Percentiles rank a stretch among this genome's conserved stretches.
Conservation (phyloP, 495 filamentous ascomycete genomes). For the Penicillium odoratum region DNA sequence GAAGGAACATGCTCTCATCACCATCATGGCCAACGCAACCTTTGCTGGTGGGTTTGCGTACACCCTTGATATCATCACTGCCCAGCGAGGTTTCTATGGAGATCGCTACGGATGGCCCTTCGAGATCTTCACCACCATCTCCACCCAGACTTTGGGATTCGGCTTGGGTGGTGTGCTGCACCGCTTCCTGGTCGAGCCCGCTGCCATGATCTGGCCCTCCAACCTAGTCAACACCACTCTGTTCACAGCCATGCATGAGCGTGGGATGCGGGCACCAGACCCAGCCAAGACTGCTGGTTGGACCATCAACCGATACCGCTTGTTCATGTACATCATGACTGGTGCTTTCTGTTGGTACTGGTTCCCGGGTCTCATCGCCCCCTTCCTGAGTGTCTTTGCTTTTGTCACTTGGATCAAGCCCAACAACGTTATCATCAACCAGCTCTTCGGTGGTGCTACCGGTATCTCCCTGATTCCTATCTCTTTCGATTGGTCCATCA, state of each 20-base stretch:
- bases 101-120: slow-evolving; percentile 66
- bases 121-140: slow-evolving; percentile 65
- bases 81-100: slow-evolving; percentile 65
- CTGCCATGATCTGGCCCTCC: slow-evolving; percentile 75
- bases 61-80: slow-evolving; percentile 64
- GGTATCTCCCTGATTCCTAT: slow-evolving; percentile 62
- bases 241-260: slow-evolving; percentile 72
- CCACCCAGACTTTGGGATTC: slow-evolving; percentile 71
- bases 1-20: slow-evolving; percentile 73
- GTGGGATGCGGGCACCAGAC: slow-evolving; percentile 47
- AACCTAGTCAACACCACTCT: slow-evolving; percentile 64
- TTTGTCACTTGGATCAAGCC: slow-evolving; percentile 54
- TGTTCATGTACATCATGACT: slow-evolving; percentile 61
- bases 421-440: slow-evolving; percentile 50
- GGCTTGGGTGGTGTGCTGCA: slow-evolving; percentile 70
- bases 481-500: slow-evolving; percentile 69
- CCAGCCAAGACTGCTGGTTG: slow-evolving; percentile 61
- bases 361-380: slow-evolving; percentile 51
- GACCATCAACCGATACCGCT: slow-evolving; percentile 62
- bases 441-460: slow-evolving; percentile 61
- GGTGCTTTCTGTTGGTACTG: slow-evolving; percentile 64
- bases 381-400: slow-evolving; percentile 48
- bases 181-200: slow-evolving; percentile 58
- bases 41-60: slow-evolving; percentile 54
- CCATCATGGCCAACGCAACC: slow-evolving; percentile 62